A percentile compares a stretch with the other conserved stretches of the same genome.
phyloP scores from a whole-genome alignment of 495 filamentous ascomycete genomes.

The Xylaria palmicola region DNA sequence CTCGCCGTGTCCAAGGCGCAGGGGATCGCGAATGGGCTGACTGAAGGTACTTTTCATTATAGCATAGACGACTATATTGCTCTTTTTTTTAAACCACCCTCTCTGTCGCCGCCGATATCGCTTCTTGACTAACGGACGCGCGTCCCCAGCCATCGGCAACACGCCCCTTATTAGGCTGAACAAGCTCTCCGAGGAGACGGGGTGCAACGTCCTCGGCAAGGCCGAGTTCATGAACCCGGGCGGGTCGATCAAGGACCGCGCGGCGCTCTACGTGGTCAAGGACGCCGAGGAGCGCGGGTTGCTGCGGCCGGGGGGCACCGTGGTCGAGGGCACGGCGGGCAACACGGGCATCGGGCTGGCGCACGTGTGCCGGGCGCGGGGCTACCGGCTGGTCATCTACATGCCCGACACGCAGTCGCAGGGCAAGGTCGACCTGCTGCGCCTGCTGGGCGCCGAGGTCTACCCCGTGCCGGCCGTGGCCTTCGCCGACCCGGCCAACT shows the following conservation, averaged over 20 bases:
- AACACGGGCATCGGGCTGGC: slow-evolving; percentile 98
- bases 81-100: neutral
- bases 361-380: slow-evolving; percentile 90
- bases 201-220: slow-evolving; percentile 93
- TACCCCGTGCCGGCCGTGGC: slow-evolving; percentile 96
- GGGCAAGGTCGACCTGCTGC: slow-evolving; percentile 92
- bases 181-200: slow-evolving; percentile 82
- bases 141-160: slow-evolving; percentile 81
- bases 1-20: slow-evolving; percentile 74
- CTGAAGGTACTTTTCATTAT: slow-evolving; percentile 78
- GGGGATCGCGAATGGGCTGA: slow-evolving; percentile 76
- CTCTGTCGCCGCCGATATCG: no score
- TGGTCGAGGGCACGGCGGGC: slow-evolving; percentile 94
- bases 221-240: slow-evolving; percentile 99
- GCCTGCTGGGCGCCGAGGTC: slow-evolving; percentile 92
- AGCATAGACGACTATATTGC: neutral
- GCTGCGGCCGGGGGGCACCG: slow-evolving; percentile 81
- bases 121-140: neutral
- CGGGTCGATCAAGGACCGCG: slow-evolving; percentile 94
- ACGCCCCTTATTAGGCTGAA: slow-evolving; percentile 92
- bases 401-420: slow-evolving; percentile 99
- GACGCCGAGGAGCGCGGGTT: slow-evolving; percentile 89
- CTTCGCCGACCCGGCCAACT: slow-evolving; percentile 95
- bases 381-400: slow-evolving; percentile 95
- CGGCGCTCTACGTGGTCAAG: slow-evolving; percentile 88